Percentiles rank a stretch among this genome's conserved stretches.
Evolutionary conservation across 2,329 filamentous ascomycete species (phyloP).

Genomic region (Alternaria consortialis): DNA sequence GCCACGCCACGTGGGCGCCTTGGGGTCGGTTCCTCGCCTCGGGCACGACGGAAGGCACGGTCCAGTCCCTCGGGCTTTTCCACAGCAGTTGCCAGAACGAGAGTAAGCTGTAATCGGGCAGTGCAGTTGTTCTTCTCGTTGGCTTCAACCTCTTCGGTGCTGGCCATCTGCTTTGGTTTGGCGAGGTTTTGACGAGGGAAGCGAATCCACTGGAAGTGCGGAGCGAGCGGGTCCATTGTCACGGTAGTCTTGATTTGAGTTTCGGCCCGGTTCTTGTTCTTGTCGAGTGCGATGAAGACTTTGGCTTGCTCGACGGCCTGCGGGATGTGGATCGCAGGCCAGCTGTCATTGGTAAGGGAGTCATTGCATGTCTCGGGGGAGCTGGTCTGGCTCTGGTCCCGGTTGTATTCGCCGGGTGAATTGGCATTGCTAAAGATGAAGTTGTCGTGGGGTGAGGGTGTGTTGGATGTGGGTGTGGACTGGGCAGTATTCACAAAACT

Average conservation of each 20-base stretch:
- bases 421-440: slow-evolving; percentile 46
- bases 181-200: slow-evolving; percentile 91
- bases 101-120: slow-evolving; percentile 36
- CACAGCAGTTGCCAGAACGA: slow-evolving; percentile 95
- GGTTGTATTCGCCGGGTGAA: slow-evolving; percentile 41
- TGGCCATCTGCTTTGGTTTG: slow-evolving; percentile 89
- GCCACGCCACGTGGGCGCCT: slow-evolving; percentile 49
- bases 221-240: slow-evolving; percentile 77
- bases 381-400: slow-evolving; percentile 43
- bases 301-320: slow-evolving; percentile 33
- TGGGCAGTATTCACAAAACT: slow-evolving; percentile 31
- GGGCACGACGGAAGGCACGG: slow-evolving; percentile 72
- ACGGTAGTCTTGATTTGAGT: slow-evolving; percentile 93
- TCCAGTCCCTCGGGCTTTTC: slow-evolving; percentile 71
- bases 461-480: slow-evolving; percentile 38
- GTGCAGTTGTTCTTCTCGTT: slow-evolving; percentile 70
- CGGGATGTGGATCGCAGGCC: slow-evolving; percentile 41
- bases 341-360: slow-evolving; percentile 27
- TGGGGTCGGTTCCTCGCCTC: slow-evolving; percentile 53
- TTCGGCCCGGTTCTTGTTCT: slow-evolving; percentile 86
- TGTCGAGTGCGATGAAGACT: slow-evolving; percentile 39
- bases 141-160: slow-evolving; percentile 75
- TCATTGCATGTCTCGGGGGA: slow-evolving; percentile 42
- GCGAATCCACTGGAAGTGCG: slow-evolving; percentile 80
- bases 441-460: slow-evolving; percentile 39